These are phyloP conservation scores for Tuctoria greenei DNA, from an alignment of 176 grass and related monocot species.

Conservation along the genomic window DNA sequence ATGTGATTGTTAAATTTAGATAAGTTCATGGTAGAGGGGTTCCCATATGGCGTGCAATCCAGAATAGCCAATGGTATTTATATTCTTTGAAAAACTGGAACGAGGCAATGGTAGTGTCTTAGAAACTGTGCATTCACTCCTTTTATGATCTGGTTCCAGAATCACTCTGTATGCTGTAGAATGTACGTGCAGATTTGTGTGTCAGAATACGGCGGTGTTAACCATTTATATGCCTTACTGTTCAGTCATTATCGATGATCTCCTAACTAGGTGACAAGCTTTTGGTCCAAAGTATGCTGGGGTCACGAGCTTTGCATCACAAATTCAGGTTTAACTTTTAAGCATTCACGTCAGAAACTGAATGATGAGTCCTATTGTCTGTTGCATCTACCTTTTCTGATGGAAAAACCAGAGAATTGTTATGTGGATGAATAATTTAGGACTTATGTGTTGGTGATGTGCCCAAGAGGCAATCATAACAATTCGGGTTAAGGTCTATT, in stretches of 20 bases:
- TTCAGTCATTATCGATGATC: too few species aligned
- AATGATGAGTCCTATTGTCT: not conserved
- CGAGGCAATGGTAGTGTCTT: not conserved
- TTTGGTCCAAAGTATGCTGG: not conserved
- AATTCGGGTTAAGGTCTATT: too few species aligned
- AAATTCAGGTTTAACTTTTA: not conserved
- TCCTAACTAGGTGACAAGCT: too few species aligned
- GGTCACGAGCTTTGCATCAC: too few species aligned
- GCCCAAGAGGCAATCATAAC: too few species aligned
- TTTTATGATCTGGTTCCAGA: not conserved
- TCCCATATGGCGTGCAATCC: not conserved
- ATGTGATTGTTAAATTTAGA: not conserved
- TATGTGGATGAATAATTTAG: too few species aligned
- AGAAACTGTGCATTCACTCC: not conserved
- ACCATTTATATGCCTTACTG: not conserved
- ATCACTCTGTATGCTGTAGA: not conserved
- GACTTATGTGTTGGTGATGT: too few species aligned
- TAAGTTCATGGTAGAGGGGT: not conserved
- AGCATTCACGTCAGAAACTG: not conserved
- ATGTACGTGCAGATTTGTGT: not conserved
- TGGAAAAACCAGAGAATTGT: not conserved
- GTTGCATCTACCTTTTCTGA: not conserved
- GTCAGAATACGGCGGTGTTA: not conserved
- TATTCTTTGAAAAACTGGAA: not conserved
- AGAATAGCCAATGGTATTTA: not conserved